Base-by-base conservation (phyloP, 495 filamentous ascomycete genomes). In the Podospora sp. region DNA sequence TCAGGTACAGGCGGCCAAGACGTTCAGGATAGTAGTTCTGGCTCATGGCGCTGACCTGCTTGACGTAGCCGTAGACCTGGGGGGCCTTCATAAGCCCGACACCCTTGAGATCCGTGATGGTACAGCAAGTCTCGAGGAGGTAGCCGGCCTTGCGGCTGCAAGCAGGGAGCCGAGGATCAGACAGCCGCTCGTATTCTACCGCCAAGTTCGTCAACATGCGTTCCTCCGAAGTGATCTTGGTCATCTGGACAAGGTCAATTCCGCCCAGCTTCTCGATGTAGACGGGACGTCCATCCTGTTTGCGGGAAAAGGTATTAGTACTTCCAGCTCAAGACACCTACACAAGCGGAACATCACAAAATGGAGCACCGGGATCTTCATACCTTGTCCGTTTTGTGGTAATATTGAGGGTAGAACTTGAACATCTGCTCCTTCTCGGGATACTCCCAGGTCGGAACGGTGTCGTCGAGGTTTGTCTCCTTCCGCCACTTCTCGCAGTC, bases 21-120 rank as follows among this genome's bases (percentile, higher is more conserved):
- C 92, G 90, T 83, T 99, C 95, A 21, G 95, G 95, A 83, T 99
- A 99, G 88, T 99, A 97, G 86, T 97, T 97, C 78, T 96, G 84
- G 69, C 90, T 88, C 79, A 97, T 85, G 67, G 80, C 81, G 52
- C 89, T 85, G 68, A 89, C 82, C 71, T 90, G 79, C 72, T 88
- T 77, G 78, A 96, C 76, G 78, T 96, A 88, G 67, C 84, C 75
- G 77, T 91, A 87, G 24, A 97, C 93, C 58, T 90, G 90, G 68
- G 85, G 84, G 50, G 91, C 87, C 78, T 90, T 95, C 65, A 82
- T 84, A 72, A 98, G 73, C 36, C 93, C 92, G 50, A 99, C 94
- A 50, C 94, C 94, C 82, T 97, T 96, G 68, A 97, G 81, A 79
- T 99, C 95, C 89, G 97, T 94, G 77, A 99, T 91, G 65, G 90